A percentile compares a stretch with the other conserved stretches of the same genome.
Evolutionary conservation across 2,329 filamentous ascomycete species (phyloP).

Genomic region (Pestalotiopsis sp.): DNA sequence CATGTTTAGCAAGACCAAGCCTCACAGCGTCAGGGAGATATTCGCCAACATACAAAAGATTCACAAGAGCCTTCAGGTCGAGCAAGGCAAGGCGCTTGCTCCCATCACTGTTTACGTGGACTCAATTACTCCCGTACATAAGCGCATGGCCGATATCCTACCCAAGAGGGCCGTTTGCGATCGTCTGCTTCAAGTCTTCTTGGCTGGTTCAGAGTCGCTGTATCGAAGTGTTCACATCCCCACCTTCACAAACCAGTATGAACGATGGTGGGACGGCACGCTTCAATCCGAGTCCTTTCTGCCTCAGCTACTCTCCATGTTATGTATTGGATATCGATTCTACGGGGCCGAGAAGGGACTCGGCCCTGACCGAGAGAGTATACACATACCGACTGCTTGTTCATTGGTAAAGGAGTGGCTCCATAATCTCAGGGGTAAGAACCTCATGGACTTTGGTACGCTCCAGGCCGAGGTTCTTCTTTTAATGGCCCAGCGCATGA

Average conservation of each 20-base stretch:
- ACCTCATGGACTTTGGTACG: constrained; percentile 53
- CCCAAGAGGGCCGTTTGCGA: constrained; percentile 55
- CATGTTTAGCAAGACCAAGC: constrained; percentile 43
- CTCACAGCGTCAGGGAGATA: constrained; percentile 43
- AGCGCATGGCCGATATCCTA: constrained; percentile 60
- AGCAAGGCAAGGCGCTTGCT: constrained; percentile 47
- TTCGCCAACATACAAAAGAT: constrained; percentile 49
- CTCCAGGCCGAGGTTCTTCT: constrained; percentile 58
- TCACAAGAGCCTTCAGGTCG: constrained; percentile 49
- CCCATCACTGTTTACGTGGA: constrained; percentile 60
- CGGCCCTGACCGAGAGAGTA: constrained; percentile 55
- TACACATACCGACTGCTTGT: constrained; percentile 60
- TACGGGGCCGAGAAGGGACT: constrained; percentile 53
- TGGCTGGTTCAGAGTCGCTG: constrained; percentile 53
- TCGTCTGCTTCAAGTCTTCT: constrained; percentile 50
- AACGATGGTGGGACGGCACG: constrained; percentile 53
- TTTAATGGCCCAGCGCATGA: constrained; percentile 54
- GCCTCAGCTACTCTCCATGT: constrained; percentile 53
- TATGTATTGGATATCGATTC: constrained; percentile 57
- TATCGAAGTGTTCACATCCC: constrained; percentile 57
- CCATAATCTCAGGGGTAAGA: constrained; percentile 53
- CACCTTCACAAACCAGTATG: constrained; percentile 53
- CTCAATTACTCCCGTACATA: constrained; percentile 59
- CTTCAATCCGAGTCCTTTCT: constrained; percentile 52
- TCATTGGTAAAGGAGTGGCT: constrained; percentile 58